Conservation (phyloP, 805 yeast species). For the Ascoidea rubescens region DNA sequence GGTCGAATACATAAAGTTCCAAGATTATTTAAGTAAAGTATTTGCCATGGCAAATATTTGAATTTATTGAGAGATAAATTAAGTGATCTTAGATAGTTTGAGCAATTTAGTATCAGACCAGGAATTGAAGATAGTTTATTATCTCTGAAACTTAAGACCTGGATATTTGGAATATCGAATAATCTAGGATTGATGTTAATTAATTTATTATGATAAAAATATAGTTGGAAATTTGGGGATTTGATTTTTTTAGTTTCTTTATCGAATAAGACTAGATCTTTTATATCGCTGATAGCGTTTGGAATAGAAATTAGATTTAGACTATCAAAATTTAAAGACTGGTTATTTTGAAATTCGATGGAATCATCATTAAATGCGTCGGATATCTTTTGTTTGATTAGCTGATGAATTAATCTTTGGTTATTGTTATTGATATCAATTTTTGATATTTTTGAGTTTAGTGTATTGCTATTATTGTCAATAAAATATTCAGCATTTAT, state of each 20-base stretch:
- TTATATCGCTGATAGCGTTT: constrained; percentile 10
- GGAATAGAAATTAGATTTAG: constrained; percentile 4
- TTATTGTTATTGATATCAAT: constrained; percentile 4
- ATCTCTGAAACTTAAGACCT: constrained; percentile 7
- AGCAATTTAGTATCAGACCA: constrained; percentile 6
- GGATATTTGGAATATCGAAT: constrained; percentile 6
- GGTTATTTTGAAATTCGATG: not conserved
- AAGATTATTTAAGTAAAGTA: constrained; percentile 3
- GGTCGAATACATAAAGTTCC: constrained; percentile 8
- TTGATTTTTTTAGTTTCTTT: constrained; percentile 1
- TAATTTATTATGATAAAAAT: constrained; percentile 6
- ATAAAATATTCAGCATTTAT: no score
- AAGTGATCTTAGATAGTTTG: constrained; percentile 4
- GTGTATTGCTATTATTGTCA: not conserved
- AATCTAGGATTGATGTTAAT: constrained; percentile 7
- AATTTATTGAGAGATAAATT: constrained; percentile 8
- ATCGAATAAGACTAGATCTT: constrained; percentile 7
- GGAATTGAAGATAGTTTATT: constrained; percentile 7
- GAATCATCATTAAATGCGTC: constrained; percentile 8
- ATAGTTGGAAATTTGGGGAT: constrained; percentile 6
- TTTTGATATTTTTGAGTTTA: not conserved
- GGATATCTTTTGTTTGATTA: constrained; percentile 5
- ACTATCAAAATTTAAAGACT: constrained; percentile 6
- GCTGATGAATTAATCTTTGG: not conserved
- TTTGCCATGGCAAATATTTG: constrained; percentile 5